Evolutionary conservation across 768 basidiomycete species (phyloP), one percentile per base, ranked within the genome.

Genomic region (Leucocoprinus sp.): DNA sequence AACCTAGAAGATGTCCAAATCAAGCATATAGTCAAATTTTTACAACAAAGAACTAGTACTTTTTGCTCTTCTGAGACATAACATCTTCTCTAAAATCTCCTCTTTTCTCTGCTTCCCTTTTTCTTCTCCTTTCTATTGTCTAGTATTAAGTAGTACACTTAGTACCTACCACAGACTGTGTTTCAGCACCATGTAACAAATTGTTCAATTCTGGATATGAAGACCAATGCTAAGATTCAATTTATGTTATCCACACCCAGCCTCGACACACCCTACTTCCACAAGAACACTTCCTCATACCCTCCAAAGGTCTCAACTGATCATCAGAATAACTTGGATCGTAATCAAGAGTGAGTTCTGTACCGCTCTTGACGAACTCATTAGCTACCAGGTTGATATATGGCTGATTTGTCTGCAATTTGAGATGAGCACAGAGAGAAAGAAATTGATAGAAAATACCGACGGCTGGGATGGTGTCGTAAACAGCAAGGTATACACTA

Each of bases 331-430:
- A 58, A 3, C 61, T 61, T 5, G 84, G 82, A 48, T 78, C 65
- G 51, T 85, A 86, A 57, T 85, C 79, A 17, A 84, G 69, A 0
- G 76, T 77, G 3, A 85, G 69, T 50, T 85, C 83, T 1, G 67
- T 72, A 19, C 64, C 57, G 0, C 74, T 68, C 0, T 64, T 61
- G 42, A 86, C 77, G 49, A 73, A 55, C 29, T 59, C 46, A 1
- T 57, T 62, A 0, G 81, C 74, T 0, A 72, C 76, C 43, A 82
- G 82, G 1, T 72, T 77, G 27, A 84, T 66, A 51, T 80, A 83
- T 0, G 80, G 80, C 56, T 71, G 72, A 14, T 80, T 75, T 52
- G 68, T 65, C 80, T 82, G 43, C 6, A 15, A 14, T 17, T 24
- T 3, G 21, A 23, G n/a, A 15, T 39, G 21, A 24, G 27, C 17